Evolutionary conservation across 2,329 filamentous ascomycete species (phyloP).

Genomic region (Colletotrichum sp.): DNA sequence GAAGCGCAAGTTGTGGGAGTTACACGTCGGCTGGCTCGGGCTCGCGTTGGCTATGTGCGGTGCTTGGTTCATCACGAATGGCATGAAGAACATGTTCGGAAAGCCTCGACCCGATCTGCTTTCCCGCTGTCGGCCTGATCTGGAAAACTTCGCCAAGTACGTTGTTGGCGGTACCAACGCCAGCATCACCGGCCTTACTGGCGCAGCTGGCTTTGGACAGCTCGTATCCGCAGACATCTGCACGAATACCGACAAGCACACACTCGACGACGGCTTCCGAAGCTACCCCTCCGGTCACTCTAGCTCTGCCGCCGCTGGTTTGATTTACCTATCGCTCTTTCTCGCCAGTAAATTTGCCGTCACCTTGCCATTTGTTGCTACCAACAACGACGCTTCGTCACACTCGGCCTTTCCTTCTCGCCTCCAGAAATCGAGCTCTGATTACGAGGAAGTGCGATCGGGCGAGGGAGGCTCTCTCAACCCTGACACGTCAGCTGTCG

Average conservation of each 20-base stretch:
- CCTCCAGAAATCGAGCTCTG: conserved; percentile 50
- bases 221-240: conserved; percentile 83
- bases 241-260: conserved; percentile 62
- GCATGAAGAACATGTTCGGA: conserved; percentile 79
- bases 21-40: conserved; percentile 85
- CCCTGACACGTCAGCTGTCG: conserved; percentile 18
- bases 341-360: conserved; percentile 83
- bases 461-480: conserved; percentile 10
- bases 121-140: conserved; percentile 77
- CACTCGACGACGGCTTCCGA: conserved; percentile 82
- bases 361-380: conserved; percentile 71
- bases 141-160: conserved; percentile 64
- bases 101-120: conserved; percentile 84
- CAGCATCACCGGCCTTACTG: conserved; percentile 6
- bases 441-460: conserved; percentile 34
- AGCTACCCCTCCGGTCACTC: conserved; percentile 68
- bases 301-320: conserved; percentile 77
- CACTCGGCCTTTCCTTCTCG: conserved; percentile 80
- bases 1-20: conserved; percentile 88
- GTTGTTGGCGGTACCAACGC: conserved; percentile 60
- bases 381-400: conserved; percentile 45
- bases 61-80: conserved; percentile 82
- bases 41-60: conserved; percentile 74
- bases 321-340: conserved; percentile 87
- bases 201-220: conserved; percentile 55